A percentile compares a stretch with the other conserved stretches of the same genome.
Evolutionary conservation across 1,284 basidiomycete genomes (phyloP).

Genomic region (Microstroma glucosiphilum): DNA sequence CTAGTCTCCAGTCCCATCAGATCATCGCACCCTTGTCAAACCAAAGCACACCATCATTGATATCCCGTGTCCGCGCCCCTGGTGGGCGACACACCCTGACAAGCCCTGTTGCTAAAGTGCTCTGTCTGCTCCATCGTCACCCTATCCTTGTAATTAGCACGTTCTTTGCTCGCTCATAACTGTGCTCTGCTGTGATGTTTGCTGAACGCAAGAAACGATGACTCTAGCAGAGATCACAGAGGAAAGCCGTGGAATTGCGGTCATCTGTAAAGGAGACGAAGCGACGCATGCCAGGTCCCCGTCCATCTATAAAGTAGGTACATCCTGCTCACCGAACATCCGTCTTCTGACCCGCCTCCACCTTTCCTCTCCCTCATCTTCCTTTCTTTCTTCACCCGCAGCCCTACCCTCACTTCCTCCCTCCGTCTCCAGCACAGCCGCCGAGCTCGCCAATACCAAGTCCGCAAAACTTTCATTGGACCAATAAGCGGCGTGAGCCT

Average conservation of each 20-base stretch:
- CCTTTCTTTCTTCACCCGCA: neutral
- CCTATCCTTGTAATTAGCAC: neutral
- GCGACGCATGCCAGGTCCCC: neutral
- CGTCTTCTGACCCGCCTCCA: neutral
- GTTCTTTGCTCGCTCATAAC: neutral
- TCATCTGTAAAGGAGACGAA: neutral
- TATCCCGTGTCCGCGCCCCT: too few species aligned
- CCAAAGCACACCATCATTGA: too few species aligned
- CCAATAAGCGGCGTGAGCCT: conserved; percentile 2
- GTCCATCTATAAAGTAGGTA: neutral
- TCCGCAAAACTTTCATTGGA: neutral
- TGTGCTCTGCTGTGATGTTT: neutral
- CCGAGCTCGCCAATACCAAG: neutral
- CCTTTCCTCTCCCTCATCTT: neutral
- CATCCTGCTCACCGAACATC: neutral
- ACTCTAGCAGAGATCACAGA: too few species aligned
- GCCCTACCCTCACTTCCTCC: neutral
- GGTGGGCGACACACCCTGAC: too few species aligned
- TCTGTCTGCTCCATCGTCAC: too few species aligned
- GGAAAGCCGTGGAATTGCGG: too few species aligned
- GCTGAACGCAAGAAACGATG: too few species aligned
- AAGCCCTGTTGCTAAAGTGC: too few species aligned
- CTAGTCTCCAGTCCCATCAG: too few species aligned
- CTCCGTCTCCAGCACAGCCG: neutral
- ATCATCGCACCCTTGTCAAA: too few species aligned